phyloP scores from a whole-genome alignment of 305 asterid genomes.

The Nicotiana rustica region DNA sequence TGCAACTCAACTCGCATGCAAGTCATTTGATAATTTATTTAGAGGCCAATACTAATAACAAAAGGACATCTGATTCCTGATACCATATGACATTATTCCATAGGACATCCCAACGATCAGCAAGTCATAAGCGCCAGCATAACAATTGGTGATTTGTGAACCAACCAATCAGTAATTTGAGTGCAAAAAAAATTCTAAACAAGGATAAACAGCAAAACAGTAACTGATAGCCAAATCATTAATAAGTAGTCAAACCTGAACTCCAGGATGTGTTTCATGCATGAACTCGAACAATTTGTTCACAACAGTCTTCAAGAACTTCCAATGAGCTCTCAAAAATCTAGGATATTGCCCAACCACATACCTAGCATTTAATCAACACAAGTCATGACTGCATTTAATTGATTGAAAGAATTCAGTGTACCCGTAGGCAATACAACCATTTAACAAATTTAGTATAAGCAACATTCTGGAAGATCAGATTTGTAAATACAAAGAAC shows the following conservation, averaged over 20 bases:
- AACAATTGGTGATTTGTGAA: neutral
- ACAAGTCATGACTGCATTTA: constrained; percentile 15
- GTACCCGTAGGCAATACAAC: constrained; percentile 6
- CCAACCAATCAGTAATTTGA: neutral
- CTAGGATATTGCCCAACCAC: constrained; percentile 99
- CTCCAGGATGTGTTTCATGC: constrained; percentile 99
- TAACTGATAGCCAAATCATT: neutral
- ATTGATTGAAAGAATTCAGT: neutral
- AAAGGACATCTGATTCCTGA: neutral
- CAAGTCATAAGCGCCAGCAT: neutral
- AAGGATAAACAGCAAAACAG: constrained; percentile 28
- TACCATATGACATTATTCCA: constrained; percentile 14
- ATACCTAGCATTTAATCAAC: constrained; percentile 66
- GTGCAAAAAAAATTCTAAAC: neutral
- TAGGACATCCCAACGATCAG: neutral
- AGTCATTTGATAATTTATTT: constrained; percentile 23
- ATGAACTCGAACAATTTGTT: constrained; percentile 98
- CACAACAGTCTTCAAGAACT: constrained; percentile 98
- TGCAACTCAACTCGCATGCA: neutral
- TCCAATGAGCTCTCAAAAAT: constrained; percentile 99
- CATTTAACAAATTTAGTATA: neutral
- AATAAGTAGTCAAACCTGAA: constrained; percentile 66
- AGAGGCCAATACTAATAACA: constrained; percentile 5
- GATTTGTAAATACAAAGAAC: neutral
- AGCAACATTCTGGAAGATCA: neutral